Evolutionary conservation across 2,329 filamentous ascomycete genomes (phyloP).

Genomic region (Colletotrichum acutatum): DNA sequence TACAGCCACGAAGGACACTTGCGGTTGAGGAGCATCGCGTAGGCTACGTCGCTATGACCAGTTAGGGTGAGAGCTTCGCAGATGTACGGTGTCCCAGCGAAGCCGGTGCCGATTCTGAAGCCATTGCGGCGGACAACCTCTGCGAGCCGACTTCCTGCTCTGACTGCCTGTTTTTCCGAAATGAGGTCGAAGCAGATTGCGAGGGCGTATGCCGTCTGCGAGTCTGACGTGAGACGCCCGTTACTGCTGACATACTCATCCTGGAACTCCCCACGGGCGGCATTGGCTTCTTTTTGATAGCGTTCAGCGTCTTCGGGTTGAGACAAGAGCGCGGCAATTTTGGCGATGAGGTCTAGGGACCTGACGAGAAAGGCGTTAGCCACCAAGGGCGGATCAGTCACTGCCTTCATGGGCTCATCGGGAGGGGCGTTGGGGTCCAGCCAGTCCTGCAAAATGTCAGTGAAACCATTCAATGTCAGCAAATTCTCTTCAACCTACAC

Average conservation of each 20-base stretch:
- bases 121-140: constrained; percentile 3
- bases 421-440: constrained; percentile 46
- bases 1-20: constrained; percentile 51
- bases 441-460: constrained; percentile 40
- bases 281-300: not conserved
- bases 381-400: constrained; percentile 43
- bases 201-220: constrained; percentile 38
- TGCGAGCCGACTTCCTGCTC: constrained; percentile 12
- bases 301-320: not conserved
- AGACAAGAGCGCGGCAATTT: not conserved
- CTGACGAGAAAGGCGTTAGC: constrained; percentile 46
- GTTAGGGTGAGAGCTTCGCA: constrained; percentile 31
- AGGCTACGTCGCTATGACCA: constrained; percentile 39
- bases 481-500: not conserved
- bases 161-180: not conserved
- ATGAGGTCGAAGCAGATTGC: constrained; percentile 38
- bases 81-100: constrained; percentile 39
- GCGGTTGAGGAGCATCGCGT: constrained; percentile 50
- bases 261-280: constrained; percentile 35
- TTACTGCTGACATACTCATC: constrained; percentile 37
- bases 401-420: constrained; percentile 40
- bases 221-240: constrained; percentile 35
- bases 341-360: not conserved
- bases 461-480: rapidly evolving
- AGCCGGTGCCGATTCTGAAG: constrained; percentile 38